Conservation (phyloP, 768 basidiomycete species). For the Pluteus cervinus region DNA sequence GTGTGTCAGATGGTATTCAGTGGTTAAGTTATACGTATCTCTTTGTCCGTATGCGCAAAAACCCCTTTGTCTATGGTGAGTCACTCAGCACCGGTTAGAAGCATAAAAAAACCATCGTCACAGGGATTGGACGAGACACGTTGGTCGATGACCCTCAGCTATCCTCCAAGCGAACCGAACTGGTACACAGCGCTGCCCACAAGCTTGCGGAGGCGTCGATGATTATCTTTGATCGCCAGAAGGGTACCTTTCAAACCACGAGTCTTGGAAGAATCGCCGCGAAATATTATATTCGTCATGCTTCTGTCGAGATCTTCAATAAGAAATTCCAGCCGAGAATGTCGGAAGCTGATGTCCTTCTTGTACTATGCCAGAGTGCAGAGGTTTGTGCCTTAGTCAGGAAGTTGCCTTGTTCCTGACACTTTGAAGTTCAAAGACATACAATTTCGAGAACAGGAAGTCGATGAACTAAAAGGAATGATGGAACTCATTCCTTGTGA, state of each 20-base stretch:
- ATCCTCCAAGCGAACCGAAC: slow-evolving; percentile 57
- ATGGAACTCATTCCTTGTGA: slow-evolving; percentile 70
- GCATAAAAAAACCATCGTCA: no score
- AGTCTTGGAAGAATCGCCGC: slow-evolving; percentile 95
- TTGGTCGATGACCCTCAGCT: slow-evolving; percentile 68
- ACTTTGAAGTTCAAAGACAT: slow-evolving; percentile 82
- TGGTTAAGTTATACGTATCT: slow-evolving; percentile 99
- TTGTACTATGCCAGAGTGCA: slow-evolving; percentile 82
- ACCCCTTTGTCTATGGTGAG: slow-evolving; percentile 81
- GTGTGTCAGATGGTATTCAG: slow-evolving; percentile 75
- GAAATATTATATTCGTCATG: slow-evolving; percentile 88
- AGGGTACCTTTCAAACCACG: slow-evolving; percentile 63
- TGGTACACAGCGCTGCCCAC: slow-evolving; percentile 62
- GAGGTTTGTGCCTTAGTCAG: slow-evolving; percentile 47
- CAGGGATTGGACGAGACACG: slow-evolving; percentile 72
- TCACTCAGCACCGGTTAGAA: no score
- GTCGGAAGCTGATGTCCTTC: slow-evolving; percentile 90
- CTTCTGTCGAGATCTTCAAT: slow-evolving; percentile 86
- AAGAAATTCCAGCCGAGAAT: slow-evolving; percentile 69
- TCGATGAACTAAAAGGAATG: slow-evolving; percentile 72
- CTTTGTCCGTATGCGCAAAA: slow-evolving; percentile 90
- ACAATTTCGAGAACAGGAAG: slow-evolving; percentile 86
- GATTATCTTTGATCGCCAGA: slow-evolving; percentile 66
- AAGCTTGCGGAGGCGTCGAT: slow-evolving; percentile 68
- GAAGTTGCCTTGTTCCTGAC: slow-evolving; percentile 1